These are phyloP conservation scores for Pisolithus tinctorius DNA, from an alignment of 768 basidiomycete species.

Conservation along the genomic window DNA sequence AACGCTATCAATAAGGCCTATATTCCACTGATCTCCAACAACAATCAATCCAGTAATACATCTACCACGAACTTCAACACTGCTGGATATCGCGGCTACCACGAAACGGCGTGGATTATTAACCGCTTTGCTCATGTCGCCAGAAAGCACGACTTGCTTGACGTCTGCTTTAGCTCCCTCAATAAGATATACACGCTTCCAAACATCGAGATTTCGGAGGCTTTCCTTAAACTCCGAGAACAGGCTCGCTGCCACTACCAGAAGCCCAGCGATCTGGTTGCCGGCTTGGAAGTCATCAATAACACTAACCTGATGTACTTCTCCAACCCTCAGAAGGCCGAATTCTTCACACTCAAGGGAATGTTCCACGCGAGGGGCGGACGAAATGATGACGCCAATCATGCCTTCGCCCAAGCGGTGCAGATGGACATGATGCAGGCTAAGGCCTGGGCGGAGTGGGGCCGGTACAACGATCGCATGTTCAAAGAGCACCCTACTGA, in stretches of 20 bases:
- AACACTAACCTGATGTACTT: constrained; percentile 99
- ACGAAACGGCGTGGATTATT: constrained; percentile 99
- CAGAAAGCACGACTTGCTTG: constrained; percentile 90
- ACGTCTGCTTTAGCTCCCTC: constrained; percentile 90
- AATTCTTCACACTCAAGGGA: constrained; percentile 97
- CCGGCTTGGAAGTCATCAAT: constrained; percentile 97
- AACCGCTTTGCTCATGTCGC: constrained; percentile 99
- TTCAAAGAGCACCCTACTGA: constrained; percentile 82
- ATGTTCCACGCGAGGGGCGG: constrained; percentile 93
- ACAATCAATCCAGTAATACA: constrained; percentile 44
- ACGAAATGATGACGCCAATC: constrained; percentile 83
- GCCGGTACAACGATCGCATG: constrained; percentile 85
- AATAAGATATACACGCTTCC: constrained; percentile 98
- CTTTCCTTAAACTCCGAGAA: constrained; percentile 96
- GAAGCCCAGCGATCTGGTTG: constrained; percentile 86
- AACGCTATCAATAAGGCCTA: constrained; percentile 94
- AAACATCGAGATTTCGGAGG: constrained; percentile 99
- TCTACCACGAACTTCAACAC: constrained; percentile 62
- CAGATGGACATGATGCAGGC: constrained; percentile 93
- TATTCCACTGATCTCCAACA: constrained; percentile 74
- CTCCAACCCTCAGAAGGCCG: constrained; percentile 88
- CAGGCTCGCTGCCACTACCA: constrained; percentile 98
- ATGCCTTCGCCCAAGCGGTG: constrained; percentile 90
- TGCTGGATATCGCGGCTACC: constrained; percentile 91
- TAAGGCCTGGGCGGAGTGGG: constrained; percentile 99